Base-by-base conservation (phyloP, 2,329 filamentous ascomycete genomes). In the Penicillium sp. region DNA sequence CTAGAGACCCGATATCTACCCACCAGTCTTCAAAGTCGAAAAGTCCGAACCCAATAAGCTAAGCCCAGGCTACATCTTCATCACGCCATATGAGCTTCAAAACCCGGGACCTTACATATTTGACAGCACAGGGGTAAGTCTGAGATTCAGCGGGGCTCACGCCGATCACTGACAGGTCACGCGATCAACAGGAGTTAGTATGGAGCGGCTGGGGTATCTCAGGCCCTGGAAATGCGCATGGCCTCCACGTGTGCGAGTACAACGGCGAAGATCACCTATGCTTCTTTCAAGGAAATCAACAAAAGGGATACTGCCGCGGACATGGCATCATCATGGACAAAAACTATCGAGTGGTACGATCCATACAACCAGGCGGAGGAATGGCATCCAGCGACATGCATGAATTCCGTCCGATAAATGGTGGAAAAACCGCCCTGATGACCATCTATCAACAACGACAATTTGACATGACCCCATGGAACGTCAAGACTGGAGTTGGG, bases 241-340 rank as follows among this genome's bases (percentile, higher is more conserved):
- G 75, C 50, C 74, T 79, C 52, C 77, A 78, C 56, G 77, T 79
- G 31, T 82, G 80, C 64, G 62, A 71, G 42, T 82, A 80, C 68
- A 72, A 78, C 24, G 78, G 76, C 13, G 68, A 69, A 52, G 72
- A 78, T 44, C 80, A 82, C 58, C 62, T 82, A n/a, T 82, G 79
- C 63, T 81, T 78, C 66, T 82, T 80, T 65, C 76, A 81, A 54
- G 79, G 79, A 32, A 72, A 76, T 50, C 79, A 82, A 56, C 77
- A 80, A 56, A 77, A 78, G 49, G 79, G 79, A 27, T 83, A 81
- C 54, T 79, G 78, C 27, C 72, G 78, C 40, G 80, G 80, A 5
- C 79, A 81, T 71, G 79, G 79, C 39, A 71, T 81, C 21, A 82
- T 82, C 54, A 76, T 82, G 77, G 76, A 83, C 60, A 74, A 75